A percentile compares a stretch with the other conserved stretches of the same genome.
These are phyloP conservation scores for Hydrangea macrophylla DNA, from an alignment of 148 eudicot species.

Conservation along the genomic window DNA sequence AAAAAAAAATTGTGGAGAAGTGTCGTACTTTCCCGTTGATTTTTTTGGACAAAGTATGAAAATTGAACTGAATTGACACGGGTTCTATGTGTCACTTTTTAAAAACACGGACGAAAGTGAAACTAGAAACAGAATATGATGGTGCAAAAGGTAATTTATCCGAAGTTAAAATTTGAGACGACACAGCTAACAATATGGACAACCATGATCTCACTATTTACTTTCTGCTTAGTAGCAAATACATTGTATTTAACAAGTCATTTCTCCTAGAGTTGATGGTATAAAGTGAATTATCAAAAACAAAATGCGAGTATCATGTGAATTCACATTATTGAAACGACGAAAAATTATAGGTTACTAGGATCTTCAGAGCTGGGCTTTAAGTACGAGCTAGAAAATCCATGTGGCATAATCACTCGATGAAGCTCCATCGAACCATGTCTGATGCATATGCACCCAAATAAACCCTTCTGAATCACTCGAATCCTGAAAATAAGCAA, in stretches of 20 bases:
- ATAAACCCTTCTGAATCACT: slow-evolving; percentile 42
- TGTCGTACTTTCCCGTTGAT: too few relatives aligned
- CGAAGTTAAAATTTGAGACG: too few relatives aligned
- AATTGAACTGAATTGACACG: too few relatives aligned
- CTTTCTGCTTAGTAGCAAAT: neutral
- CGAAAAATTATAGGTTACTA: neutral
- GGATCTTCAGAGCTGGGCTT: slow-evolving; percentile 6
- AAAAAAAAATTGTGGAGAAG: too few relatives aligned
- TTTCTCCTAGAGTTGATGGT: neutral
- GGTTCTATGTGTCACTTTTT: too few relatives aligned
- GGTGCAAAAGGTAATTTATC: too few relatives aligned
- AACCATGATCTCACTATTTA: too few relatives aligned
- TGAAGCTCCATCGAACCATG: slow-evolving; percentile 48
- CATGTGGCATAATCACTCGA: slow-evolving; percentile 37
- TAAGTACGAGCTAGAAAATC: slow-evolving; percentile 34
- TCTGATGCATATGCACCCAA: slow-evolving; percentile 75
- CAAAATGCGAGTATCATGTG: neutral
- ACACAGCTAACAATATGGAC: too few relatives aligned
- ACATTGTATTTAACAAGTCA: neutral
- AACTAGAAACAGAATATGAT: too few relatives aligned
- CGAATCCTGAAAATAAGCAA: slow-evolving; percentile 34
- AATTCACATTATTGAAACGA: neutral
- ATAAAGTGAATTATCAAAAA: neutral
- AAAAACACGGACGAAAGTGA: too few relatives aligned
- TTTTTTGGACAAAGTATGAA: too few relatives aligned